Evolutionary conservation across 2,329 filamentous ascomycete species (phyloP).

Genomic region (Xylaria sp.): DNA sequence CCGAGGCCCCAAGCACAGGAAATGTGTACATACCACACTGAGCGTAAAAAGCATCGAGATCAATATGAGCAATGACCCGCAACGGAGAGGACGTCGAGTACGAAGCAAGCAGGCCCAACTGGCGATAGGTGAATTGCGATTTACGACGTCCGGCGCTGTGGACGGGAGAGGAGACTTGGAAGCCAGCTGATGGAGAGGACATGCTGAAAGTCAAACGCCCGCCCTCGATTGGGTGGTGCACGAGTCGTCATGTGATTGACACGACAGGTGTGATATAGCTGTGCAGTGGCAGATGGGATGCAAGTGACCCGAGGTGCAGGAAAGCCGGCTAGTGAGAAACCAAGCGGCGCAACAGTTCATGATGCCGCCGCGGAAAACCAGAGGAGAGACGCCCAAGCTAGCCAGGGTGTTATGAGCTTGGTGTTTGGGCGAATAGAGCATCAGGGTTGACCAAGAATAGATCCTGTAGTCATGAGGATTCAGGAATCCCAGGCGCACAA

Average conservation of each 20-base stretch:
- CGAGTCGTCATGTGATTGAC: constrained; percentile 10
- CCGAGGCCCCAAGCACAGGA: neutral
- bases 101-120: constrained; percentile 76
- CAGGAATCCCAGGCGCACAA: neutral
- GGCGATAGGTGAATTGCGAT: constrained; percentile 84
- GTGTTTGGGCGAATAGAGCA: neutral
- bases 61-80: constrained; percentile 86
- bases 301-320: constrained; percentile 9
- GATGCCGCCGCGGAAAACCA: neutral
- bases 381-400: neutral
- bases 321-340: neutral
- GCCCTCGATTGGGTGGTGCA: constrained; percentile 20
- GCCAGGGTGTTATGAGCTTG: neutral
- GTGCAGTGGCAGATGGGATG: constrained; percentile 1
- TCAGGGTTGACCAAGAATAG: neutral
- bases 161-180: constrained; percentile 45
- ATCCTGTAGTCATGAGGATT: neutral
- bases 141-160: constrained; percentile 44
- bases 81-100: constrained; percentile 77
- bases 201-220: constrained; percentile 28
- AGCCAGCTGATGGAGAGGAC: constrained; percentile 40
- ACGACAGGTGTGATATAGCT: neutral
- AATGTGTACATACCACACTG: constrained; percentile 67
- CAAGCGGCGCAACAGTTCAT: constrained; percentile 7
- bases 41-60: constrained; percentile 96